Percentiles rank a stretch among this genome's conserved stretches.
These are phyloP conservation scores for Pythium plurisporium DNA, from an alignment of 352 stramenopile species.

Conservation along the genomic window DNA sequence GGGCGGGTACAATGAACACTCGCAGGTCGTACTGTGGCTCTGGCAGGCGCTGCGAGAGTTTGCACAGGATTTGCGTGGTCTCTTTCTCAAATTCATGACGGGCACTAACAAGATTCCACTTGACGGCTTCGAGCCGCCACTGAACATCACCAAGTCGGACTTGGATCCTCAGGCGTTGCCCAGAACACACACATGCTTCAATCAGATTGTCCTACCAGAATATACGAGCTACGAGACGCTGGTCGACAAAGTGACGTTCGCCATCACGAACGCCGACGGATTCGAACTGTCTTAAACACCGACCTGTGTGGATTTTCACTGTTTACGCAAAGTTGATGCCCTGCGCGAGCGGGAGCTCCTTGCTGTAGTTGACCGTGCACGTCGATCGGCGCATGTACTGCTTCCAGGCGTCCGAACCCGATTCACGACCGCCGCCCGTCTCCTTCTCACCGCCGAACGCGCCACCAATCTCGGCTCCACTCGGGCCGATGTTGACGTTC, in stretches of 20 bases:
- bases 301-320: background rate
- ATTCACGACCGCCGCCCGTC: slow-evolving; percentile 89
- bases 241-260: slow-evolving; percentile 72
- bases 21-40: slow-evolving; percentile 76
- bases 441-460: slow-evolving; percentile 93
- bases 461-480: slow-evolving; percentile 90
- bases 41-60: slow-evolving; percentile 81
- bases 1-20: slow-evolving; percentile 72
- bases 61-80: slow-evolving; percentile 42
- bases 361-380: slow-evolving; percentile 93
- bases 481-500: slow-evolving; percentile 92
- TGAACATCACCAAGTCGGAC: slow-evolving; percentile 83
- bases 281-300: slow-evolving; percentile 71
- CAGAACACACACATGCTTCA: slow-evolving; percentile 84
- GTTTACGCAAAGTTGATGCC: slow-evolving; percentile 88
- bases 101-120: slow-evolving; percentile 79
- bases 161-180: slow-evolving; percentile 63
- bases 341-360: slow-evolving; percentile 89
- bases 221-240: slow-evolving; percentile 64
- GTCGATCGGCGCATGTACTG: slow-evolving; percentile 94
- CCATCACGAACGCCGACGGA: slow-evolving; percentile 69
- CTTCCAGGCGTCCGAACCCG: slow-evolving; percentile 91
- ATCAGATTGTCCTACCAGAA: slow-evolving; percentile 83
- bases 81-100: slow-evolving; percentile 85
- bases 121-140: slow-evolving; percentile 80